phyloP scores from a whole-genome alignment of 2,329 filamentous ascomycete genomes.

The Neonectria magnoliae region DNA sequence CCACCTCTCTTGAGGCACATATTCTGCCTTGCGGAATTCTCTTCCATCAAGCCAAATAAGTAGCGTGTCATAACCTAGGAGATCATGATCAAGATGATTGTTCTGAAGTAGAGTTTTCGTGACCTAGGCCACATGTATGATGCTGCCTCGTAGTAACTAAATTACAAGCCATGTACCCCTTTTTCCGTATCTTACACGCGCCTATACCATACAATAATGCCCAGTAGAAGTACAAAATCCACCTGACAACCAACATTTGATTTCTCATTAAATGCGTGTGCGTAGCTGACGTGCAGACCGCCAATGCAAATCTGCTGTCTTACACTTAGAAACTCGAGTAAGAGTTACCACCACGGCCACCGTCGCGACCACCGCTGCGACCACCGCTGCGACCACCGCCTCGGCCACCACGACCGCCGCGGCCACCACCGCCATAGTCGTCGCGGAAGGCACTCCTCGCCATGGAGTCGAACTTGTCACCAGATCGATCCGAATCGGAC shows the following conservation, averaged over 20 bases:
- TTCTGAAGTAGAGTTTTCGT: slow-evolving; percentile 44
- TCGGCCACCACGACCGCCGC: slow-evolving; percentile 31
- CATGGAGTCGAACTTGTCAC: slow-evolving; percentile 44
- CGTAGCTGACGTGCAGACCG: neutral
- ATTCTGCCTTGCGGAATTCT: neutral
- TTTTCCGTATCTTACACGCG: slow-evolving; percentile 34
- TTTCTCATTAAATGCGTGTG: slow-evolving; percentile 20
- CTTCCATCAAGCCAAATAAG: neutral
- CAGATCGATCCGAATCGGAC: slow-evolving; percentile 5
- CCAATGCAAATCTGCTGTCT: neutral
- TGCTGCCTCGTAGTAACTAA: slow-evolving; percentile 35
- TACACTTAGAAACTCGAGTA: slow-evolving; percentile 21
- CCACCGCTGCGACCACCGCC: slow-evolving; percentile 27
- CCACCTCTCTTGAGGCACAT: neutral
- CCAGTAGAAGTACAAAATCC: slow-evolving; percentile 42
- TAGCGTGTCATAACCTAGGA: neutral
- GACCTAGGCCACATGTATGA: slow-evolving; percentile 33
- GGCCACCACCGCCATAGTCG: slow-evolving; percentile 25
- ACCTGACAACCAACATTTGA: slow-evolving; percentile 13
- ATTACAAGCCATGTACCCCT: slow-evolving; percentile 38
- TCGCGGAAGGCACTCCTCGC: slow-evolving; percentile 41
- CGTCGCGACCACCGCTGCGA: slow-evolving; percentile 17
- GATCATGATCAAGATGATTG: slow-evolving; percentile 27
- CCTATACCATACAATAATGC: slow-evolving; percentile 40
- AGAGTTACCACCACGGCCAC: slow-evolving; percentile 2